Base-by-base conservation (phyloP, 2,329 filamentous ascomycete species). In the Aspergillus sp. region DNA sequence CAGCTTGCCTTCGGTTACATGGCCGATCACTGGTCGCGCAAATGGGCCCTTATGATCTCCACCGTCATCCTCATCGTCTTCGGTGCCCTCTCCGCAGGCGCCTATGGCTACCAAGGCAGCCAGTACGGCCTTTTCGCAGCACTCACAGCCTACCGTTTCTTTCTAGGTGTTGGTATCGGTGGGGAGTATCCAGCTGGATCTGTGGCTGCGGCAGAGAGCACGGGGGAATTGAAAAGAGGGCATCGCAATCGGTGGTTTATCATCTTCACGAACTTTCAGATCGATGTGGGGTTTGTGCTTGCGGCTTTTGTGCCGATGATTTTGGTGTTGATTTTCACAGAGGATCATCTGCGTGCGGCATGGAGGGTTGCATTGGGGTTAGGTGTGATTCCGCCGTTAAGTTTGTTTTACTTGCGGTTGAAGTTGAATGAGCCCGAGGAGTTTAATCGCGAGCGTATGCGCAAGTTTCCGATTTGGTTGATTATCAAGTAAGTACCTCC, bases 231-330 rank as follows among this genome's bases (percentile, higher is more conserved):
- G 50, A 88, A 89, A 66, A 67, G 71, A 13, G 90, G 90, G 9
- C 85, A 85, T 13, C 78, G 90, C n/a, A 91, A 96, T 63, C 78
- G 86, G 35, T 95, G 89, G 88, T 96, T 90, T 63, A 88, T 91
- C 58, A 76, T 95, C 54, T 94, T 93, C 67, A 95, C 88, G 42
- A 94, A 94, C 67, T 82, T 86, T 20, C 86, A 90, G 75, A 94
- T 95, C 51, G 88, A 94, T 62, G 80, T 82, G 46, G 90, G 88
- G 1, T 95, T 94, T 55, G 86, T 94, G 1, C 75, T 91, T 47
- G 84, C 88, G 7, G 84, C 87, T 0, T 81, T 95, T 52, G 82
- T 93, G 1, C 87, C 89, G 0, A 83, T 83, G 69, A 73, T 86
- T 41, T 66, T 85, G 23, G 77, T 81, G 10, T 57, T 81, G 56